Conservation (phyloP, 2,329 filamentous ascomycete genomes). For the Paecilomyces dactylethromorphus region DNA sequence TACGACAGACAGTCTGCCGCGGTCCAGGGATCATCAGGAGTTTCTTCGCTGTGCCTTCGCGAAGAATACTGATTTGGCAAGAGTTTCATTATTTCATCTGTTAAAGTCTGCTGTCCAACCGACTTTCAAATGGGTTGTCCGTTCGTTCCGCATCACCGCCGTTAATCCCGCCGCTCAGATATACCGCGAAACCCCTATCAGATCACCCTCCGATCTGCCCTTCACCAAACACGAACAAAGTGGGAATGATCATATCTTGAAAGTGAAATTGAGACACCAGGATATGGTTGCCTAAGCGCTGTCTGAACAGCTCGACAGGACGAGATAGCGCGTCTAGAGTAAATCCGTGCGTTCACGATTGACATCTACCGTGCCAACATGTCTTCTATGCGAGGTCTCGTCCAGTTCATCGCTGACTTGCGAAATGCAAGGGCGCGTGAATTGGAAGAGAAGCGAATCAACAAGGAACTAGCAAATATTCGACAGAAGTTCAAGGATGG, state of each 20-base stretch:
- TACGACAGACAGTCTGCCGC: neutral
- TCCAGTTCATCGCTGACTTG: conserved; percentile 96
- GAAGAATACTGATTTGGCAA: neutral
- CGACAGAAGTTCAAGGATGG: conserved; percentile 97
- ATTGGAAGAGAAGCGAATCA: conserved; percentile 97
- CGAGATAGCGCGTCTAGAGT: neutral
- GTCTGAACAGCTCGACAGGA: neutral
- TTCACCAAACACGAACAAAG: neutral
- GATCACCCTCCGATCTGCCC: neutral
- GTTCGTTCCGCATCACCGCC: neutral
- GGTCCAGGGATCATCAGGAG: neutral
- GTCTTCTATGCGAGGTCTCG: conserved; percentile 62
- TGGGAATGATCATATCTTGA: neutral
- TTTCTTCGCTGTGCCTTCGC: neutral
- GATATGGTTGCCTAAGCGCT: conserved; percentile 1
- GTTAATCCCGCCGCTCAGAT: neutral
- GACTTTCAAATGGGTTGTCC: neutral
- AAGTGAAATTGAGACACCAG: neutral
- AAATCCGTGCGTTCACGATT: neutral
- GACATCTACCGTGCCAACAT: conserved; percentile 16
- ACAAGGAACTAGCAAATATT: conserved; percentile 98
- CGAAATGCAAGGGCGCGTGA: conserved; percentile 91
- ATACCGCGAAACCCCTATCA: conserved; percentile 1
- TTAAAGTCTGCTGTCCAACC: neutral
- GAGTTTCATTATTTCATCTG: neutral